phyloP scores from a whole-genome alignment of 2,329 filamentous ascomycete species.

The Fusarium pininemorale region DNA sequence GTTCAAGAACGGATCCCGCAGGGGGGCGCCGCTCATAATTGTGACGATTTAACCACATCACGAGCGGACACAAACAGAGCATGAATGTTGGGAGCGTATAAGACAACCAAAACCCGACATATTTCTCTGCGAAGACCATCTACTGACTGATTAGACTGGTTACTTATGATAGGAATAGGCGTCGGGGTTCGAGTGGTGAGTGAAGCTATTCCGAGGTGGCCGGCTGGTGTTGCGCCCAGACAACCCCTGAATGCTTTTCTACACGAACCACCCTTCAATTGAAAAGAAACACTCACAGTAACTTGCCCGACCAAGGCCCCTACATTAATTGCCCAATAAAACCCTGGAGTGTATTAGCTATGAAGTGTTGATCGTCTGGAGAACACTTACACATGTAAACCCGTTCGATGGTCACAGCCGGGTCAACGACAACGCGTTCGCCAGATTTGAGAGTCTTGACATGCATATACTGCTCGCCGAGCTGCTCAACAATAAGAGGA shows the following conservation, averaged over 20 bases:
- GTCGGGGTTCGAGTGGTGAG: too few relatives aligned
- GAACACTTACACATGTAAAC: conserved; percentile 55
- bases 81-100: conserved; percentile 74
- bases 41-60: conserved; percentile 68
- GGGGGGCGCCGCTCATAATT: conserved; percentile 67
- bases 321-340: conserved; percentile 56
- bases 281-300: conserved; percentile 47
- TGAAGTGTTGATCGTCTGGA: rapidly evolving
- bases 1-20: conserved; percentile 74
- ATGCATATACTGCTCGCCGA: conserved; percentile 62
- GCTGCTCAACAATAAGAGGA: conserved; percentile 73
- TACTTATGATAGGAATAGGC: too few relatives aligned
- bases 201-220: too few relatives aligned
- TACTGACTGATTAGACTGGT: not conserved
- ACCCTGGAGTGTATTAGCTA: conserved; percentile 58
- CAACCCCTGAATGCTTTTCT: too few relatives aligned
- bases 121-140: conserved; percentile 76
- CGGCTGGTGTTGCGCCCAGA: too few relatives aligned
- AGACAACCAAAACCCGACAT: conserved; percentile 78
- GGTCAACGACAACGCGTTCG: conserved; percentile 72
- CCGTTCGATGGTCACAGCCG: conserved; percentile 67
- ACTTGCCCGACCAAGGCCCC: conserved; percentile 70
- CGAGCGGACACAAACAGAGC: conserved; percentile 69
- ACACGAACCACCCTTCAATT: too few relatives aligned
- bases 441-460: conserved; percentile 63